Base-by-base conservation (phyloP, 495 filamentous ascomycete genomes). In the Echria macrotheca region DNA sequence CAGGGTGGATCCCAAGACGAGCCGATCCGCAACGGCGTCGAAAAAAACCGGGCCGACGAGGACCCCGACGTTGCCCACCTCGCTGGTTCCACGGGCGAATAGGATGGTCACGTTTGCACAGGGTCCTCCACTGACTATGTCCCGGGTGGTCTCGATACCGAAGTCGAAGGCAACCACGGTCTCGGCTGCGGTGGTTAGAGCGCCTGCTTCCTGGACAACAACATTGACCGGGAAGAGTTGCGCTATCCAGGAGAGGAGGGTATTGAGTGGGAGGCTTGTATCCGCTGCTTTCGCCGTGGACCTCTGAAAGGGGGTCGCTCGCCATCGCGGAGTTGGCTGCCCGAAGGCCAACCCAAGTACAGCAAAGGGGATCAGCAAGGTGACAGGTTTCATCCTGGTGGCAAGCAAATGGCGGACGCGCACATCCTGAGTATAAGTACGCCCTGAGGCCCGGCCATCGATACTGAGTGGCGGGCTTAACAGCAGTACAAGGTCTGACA, bases 1-100 rank as follows among this genome's bases (percentile, higher is more conserved):
- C 10, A 81, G 61, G 19, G 68, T 66, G 28, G 61, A 54, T 3
- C 70, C 63, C 3, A 69, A 61, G 29, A 69, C 54, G 29, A 61
- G 52, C 44, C 33, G 23, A 15, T 17, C 46, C 14, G 25, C 11
- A 7, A 84, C 52, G 10, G 73, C 64, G 1, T 70, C 62, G 21
- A 76, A 75, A 52, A 84, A 76, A 1, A 70, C 65, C 6, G 79
- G 79, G 1, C 78, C 78, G 37, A 70, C 71, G n/a, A 81, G 53
- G n/a, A 67, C 67, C 5, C 81, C 80, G 29, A 83, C 75, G 57
- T 81, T 67, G 11, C 77, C 78, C 7, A 69, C 50, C 56, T 82
- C 79, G 25, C 56, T 65, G 8, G 75, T 82, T 7, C 80, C 79
- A 26, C 80, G 73, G 8, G 79, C 79, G 47, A 78, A 83, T 51